Evolutionary conservation across 495 filamentous ascomycete genomes (phyloP), one percentile per base, ranked within the genome.

Genomic region (Aspergillus saccharolyticus): DNA sequence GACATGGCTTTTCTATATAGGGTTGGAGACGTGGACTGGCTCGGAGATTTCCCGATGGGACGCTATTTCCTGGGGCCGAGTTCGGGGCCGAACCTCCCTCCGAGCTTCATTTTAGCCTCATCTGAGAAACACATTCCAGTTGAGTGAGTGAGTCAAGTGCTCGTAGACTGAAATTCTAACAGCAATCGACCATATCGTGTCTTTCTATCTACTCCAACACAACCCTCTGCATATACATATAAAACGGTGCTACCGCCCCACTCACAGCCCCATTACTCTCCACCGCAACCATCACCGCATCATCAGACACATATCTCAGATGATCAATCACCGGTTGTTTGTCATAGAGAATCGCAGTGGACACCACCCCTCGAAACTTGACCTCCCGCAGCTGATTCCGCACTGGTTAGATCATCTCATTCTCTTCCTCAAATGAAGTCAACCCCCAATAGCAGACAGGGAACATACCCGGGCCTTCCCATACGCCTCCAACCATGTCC

Each of bases 1-100:
- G n/a, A n/a, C n/a, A n/a, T n/a, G n/a, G n/a, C n/a, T n/a, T 28
- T 28, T 49, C 20, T 49, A 49, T 49, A 15, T 4, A 7, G 2
- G 4, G 18, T 15, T 15, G 20, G 46, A 10, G 9, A 1, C 4
- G 44, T 8, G 19, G 10, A 5, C 4, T 18, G 19, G 46, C 22
- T 50, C 47, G 24, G 47, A 24, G 14, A 25, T 30, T 49, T 50
- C 47, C 47, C 15, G 12, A 30, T 50, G 24, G 47, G 47, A 17
- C n/a, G 15, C 28, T 18, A 15, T 9, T 10, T 12, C 10, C 47
- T 14, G 7, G 16, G 10, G 17, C 47, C 22, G 47, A 16, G 47
- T 16, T 49, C 47, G 47, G 47, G 22, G 22, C 47, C 47, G 47
- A 50, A n/a, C n/a, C n/a, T n/a, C n/a, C n/a, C 20, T 28, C 46